Percentiles rank a stretch among this genome's conserved stretches.
These are phyloP conservation scores for Drechslerella stenobrocha DNA, from an alignment of 2,329 filamentous ascomycete genomes.

Conservation along the genomic window DNA sequence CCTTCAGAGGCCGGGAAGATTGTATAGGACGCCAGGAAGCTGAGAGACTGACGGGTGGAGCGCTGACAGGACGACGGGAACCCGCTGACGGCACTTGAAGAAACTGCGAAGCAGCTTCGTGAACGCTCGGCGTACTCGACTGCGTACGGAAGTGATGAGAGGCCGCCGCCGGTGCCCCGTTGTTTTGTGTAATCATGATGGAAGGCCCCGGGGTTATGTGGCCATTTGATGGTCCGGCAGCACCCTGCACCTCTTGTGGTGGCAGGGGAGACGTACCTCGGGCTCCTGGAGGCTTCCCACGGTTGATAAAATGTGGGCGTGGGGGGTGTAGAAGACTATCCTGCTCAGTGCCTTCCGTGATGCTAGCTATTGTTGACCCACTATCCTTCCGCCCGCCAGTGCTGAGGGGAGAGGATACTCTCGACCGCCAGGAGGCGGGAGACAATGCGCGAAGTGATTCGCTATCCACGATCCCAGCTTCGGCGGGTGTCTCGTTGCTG, in stretches of 20 bases:
- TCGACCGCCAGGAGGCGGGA: constrained; percentile 23
- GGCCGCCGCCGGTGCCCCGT: not conserved
- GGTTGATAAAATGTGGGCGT: constrained; percentile 7
- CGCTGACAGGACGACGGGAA: constrained; percentile 11
- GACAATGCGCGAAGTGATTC: constrained; percentile 30
- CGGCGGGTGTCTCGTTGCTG: constrained; percentile 33
- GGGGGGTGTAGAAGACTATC: constrained; percentile 2
- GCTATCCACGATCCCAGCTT: constrained; percentile 35
- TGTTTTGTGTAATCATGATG: constrained; percentile 1
- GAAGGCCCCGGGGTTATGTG: not conserved
- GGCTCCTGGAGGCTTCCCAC: not conserved
- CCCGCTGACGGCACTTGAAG: constrained; percentile 4
- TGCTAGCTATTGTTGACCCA: constrained; percentile 23
- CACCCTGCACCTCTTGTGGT: not conserved
- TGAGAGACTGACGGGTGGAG: not conserved
- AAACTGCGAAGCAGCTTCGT: constrained; percentile 5
- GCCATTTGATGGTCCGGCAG: constrained; percentile 1
- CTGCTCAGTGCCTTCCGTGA: not conserved
- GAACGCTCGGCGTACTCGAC: constrained; percentile 3
- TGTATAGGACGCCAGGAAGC: not conserved
- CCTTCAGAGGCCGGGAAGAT: constrained; percentile 11
- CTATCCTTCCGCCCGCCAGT: constrained; percentile 18
- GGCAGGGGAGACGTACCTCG: not conserved
- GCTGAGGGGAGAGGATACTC: constrained; percentile 32
- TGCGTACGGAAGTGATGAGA: constrained; percentile 6